Evolutionary conservation across 2,329 filamentous ascomycete genomes (phyloP), one percentile per base, ranked within the genome.

Genomic region (Thielaviopsis musarum): DNA sequence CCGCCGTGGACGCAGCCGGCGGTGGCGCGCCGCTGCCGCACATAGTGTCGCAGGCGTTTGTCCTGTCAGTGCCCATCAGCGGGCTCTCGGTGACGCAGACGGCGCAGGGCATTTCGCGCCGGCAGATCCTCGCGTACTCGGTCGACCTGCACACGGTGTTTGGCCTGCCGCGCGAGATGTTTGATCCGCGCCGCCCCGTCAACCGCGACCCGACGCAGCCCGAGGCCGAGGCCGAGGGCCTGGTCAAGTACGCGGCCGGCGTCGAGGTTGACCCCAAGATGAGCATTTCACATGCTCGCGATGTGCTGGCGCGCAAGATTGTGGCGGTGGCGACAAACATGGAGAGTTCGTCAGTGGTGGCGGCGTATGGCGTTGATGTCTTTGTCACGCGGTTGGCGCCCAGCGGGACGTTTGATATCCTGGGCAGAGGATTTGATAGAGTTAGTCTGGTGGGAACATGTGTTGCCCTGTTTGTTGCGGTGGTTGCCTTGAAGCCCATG

Each of bases 401-500:
- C 0, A 95, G 89, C 70, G 83, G 87, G 65, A 80, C 87, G 17
- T 98, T 98, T 70, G 93, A 98, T 72, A 82, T 97, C 51, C 74
- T 98, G 17, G 93, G 90, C 63, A 93, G 90, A 72, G 88, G 88
- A 2, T 98, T 98, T 71, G 93, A 91, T 69, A 96, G 95, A 75
- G 69, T 90, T 59, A 87, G 90, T 65, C 80, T 98, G 67, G 70
- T 96, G 45, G 77, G 80, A 17, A 98, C 93, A 0, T 90, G 98
- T 45, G 75, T 86, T 49, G 91, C 88, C 19, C 76, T 97, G 65
- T 81, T 80, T 53, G 77, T 81, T 48, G 90, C 89, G 53, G 91
- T 95, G 17, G 70, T 84, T 64, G 80, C 88, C 59, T 75, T 97
- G 67, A 84, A 84, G 58, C 93, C 93, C 28, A 82, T 97, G 81